phyloP scores from a whole-genome alignment of 495 filamentous ascomycete species.

The Jackrogersella multiformis region DNA sequence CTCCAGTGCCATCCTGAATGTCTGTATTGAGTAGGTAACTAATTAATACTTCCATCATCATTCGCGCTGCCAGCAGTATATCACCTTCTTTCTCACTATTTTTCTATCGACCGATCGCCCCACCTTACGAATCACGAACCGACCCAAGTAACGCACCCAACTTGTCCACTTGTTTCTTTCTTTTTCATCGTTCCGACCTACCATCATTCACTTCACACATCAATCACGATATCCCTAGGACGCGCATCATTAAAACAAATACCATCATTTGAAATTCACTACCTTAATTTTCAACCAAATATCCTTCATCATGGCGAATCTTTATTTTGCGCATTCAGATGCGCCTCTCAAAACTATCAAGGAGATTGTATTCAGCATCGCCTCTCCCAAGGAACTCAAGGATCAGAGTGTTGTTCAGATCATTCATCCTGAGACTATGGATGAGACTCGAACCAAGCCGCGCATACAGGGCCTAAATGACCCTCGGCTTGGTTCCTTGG shows the following conservation, averaged over 20 bases:
- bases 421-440: constrained; percentile 97
- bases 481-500: constrained; percentile 91
- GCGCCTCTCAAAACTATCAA: constrained; percentile 94
- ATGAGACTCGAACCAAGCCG: constrained; percentile 87
- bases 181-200: constrained; percentile 12
- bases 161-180: constrained; percentile 3
- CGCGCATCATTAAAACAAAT: background rate
- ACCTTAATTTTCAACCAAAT: constrained; percentile 10
- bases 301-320: constrained; percentile 81
- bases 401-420: constrained; percentile 94
- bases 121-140: constrained; percentile 36
- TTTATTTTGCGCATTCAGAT: constrained; percentile 89
- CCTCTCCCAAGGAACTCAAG: constrained; percentile 98
- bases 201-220: constrained; percentile 12
- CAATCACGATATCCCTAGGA: background rate
- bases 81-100: constrained; percentile 17
- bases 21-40: too few relatives aligned
- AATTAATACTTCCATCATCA: constrained; percentile 41
- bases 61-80: constrained; percentile 9
- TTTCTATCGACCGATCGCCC: constrained; percentile 16
- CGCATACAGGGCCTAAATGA: constrained; percentile 92
- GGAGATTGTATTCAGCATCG: constrained; percentile 98
- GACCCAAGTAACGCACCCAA: constrained; percentile 7
- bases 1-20: constrained; percentile 39
- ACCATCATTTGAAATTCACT: background rate